Evolutionary conservation across 2,329 filamentous ascomycete species (phyloP).

Genomic region (Dactylonectria estremocensis): DNA sequence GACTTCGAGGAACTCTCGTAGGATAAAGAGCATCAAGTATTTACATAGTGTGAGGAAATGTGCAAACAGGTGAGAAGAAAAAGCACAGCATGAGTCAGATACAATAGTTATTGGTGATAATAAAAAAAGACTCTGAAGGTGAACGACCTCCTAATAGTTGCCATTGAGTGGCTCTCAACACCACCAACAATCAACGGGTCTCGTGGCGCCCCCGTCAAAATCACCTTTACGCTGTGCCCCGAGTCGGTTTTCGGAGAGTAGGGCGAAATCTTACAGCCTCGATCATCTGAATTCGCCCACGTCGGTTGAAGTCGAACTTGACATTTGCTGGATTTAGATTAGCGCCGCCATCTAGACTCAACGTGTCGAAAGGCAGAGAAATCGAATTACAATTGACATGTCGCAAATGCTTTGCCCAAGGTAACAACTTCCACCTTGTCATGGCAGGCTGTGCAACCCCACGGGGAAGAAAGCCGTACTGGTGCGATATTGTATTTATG

Average conservation of each 20-base stretch:
- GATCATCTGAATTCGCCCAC: constrained; percentile 68
- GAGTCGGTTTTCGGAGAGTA: constrained; percentile 64
- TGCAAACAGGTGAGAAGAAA: no score
- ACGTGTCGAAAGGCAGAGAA: constrained; percentile 27
- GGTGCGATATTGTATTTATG: not conserved
- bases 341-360: constrained; percentile 32
- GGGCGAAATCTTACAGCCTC: constrained; percentile 71
- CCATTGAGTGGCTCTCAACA: no score
- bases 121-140: no score
- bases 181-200: no score
- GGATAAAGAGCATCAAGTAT: no score
- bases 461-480: constrained; percentile 16
- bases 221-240: constrained; percentile 61
- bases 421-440: not conserved
- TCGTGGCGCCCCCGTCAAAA: constrained; percentile 54
- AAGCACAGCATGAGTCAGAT: no score
- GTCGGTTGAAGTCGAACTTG: constrained; percentile 62
- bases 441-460: not conserved
- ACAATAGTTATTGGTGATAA: no score
- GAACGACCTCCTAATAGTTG: no score
- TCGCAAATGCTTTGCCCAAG: not conserved
- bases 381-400: not conserved
- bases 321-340: constrained; percentile 54
- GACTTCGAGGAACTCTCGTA: no score
- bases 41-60: no score